These are phyloP conservation scores for Xylaria grammica DNA, from an alignment of 495 filamentous ascomycete species.

Conservation along the genomic window DNA sequence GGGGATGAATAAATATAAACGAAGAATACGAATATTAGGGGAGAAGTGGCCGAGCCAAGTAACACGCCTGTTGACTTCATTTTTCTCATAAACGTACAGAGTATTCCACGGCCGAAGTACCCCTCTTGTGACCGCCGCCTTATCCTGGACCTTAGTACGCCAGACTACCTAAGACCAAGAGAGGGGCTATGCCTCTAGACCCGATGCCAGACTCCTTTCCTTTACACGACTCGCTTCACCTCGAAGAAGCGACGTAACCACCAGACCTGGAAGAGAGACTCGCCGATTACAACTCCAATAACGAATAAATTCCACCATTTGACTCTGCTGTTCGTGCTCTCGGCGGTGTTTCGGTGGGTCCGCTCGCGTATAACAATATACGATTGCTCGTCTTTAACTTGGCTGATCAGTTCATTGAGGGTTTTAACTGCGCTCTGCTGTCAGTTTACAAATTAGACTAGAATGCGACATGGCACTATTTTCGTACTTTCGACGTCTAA, in stretches of 20 bases:
- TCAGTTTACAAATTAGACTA: not conserved
- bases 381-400: slow-evolving; percentile 96
- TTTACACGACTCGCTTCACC: slow-evolving; percentile 59
- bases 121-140: slow-evolving; percentile 23
- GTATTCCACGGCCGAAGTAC: slow-evolving; percentile 11
- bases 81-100: slow-evolving; percentile 24
- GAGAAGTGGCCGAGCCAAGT: slow-evolving; percentile 9
- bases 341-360: slow-evolving; percentile 95
- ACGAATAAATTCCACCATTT: slow-evolving; percentile 99
- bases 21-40: not conserved
- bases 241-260: slow-evolving; percentile 99
- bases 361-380: slow-evolving; percentile 96
- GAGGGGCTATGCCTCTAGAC: slow-evolving; percentile 7
- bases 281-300: slow-evolving; percentile 83
- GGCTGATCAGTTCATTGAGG: slow-evolving; percentile 82
- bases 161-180: slow-evolving; percentile 32
- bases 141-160: slow-evolving; percentile 31
- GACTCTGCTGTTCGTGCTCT: slow-evolving; percentile 95
- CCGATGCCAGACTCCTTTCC: not conserved
- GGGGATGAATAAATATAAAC: not conserved
- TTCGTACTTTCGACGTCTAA: slow-evolving; percentile 81
- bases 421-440: slow-evolving; percentile 65
- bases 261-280: slow-evolving; percentile 98
- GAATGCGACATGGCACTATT: not conserved
- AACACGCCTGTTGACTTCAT: slow-evolving; percentile 23